A percentile compares a stretch with the other conserved stretches of the same genome.
Conservation (phyloP, 352 stramenopile species). For the Phytophthora pinifolia region DNA sequence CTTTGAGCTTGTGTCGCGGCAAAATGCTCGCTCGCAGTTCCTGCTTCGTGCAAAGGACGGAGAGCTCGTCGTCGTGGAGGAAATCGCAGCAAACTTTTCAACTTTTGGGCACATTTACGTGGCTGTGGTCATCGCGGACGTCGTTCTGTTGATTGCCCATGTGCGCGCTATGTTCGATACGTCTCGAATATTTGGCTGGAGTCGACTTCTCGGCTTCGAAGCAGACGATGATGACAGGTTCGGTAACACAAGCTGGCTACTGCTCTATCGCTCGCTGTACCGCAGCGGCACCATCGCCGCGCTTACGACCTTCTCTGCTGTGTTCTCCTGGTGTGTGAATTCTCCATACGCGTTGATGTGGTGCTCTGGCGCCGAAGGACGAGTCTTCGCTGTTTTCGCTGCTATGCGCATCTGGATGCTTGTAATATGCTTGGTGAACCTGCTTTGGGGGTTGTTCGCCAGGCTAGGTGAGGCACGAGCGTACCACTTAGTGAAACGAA, state of each 20-base stretch:
- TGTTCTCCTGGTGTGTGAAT: constrained; percentile 54
- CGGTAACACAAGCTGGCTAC: constrained; percentile 38
- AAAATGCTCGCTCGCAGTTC: constrained; percentile 46
- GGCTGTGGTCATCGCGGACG: constrained; percentile 39
- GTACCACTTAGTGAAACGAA: constrained; percentile 39
- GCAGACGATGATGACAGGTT: constrained; percentile 3
- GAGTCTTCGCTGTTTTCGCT: constrained; percentile 35
- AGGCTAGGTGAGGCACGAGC: constrained; percentile 36
- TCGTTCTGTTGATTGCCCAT: constrained; percentile 35
- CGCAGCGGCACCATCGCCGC: constrained; percentile 37
- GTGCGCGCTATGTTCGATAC: constrained; percentile 37
- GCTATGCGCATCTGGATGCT: constrained; percentile 55
- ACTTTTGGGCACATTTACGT: constrained; percentile 60
- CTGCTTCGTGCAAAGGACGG: constrained; percentile 18
- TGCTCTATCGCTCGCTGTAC: constrained; percentile 59
- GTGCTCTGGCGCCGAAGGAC: constrained; percentile 27
- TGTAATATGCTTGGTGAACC: constrained; percentile 36
- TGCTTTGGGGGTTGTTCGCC: constrained; percentile 39
- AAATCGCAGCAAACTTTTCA: constrained; percentile 45
- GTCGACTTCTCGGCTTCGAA: constrained; percentile 22
- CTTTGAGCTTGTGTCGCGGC: constrained; percentile 48
- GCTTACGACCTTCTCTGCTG: constrained; percentile 43
- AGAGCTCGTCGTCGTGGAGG: constrained; percentile 28
- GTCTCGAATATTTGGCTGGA: constrained; percentile 32
- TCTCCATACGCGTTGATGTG: constrained; percentile 53